Conservation (phyloP, 176 grass and related monocot species). For the Olyra latifolia region DNA sequence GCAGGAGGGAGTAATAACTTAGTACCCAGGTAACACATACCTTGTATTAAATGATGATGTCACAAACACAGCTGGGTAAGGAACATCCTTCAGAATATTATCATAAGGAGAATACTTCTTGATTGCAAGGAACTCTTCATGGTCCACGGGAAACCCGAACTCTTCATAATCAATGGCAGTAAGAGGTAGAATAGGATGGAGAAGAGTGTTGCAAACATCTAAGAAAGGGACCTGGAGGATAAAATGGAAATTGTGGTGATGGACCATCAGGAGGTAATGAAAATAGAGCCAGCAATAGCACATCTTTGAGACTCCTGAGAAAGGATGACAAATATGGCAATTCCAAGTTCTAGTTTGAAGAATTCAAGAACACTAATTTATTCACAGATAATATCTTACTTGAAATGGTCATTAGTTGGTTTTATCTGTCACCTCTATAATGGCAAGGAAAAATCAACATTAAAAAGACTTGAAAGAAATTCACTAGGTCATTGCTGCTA, state of each 20-base stretch:
- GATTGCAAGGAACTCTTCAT: slow-evolving; percentile 88
- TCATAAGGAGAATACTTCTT: slow-evolving; percentile 94
- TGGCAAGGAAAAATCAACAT: slow-evolving; percentile 6
- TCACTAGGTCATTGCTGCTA: neutral
- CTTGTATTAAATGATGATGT: slow-evolving; percentile 93
- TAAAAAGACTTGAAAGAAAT: neutral
- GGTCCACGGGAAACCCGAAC: slow-evolving; percentile 84
- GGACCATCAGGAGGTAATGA: neutral
- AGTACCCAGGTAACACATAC: slow-evolving; percentile 26
- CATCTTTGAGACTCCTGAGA: neutral
- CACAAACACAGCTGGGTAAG: slow-evolving; percentile 90
- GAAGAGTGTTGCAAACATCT: slow-evolving; percentile 91
- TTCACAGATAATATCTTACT: neutral
- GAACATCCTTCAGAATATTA: slow-evolving; percentile 81
- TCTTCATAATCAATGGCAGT: slow-evolving; percentile 94
- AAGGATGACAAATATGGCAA: neutral
- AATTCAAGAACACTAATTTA: slow-evolving; percentile 2
- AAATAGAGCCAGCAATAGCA: slow-evolving; percentile 13
- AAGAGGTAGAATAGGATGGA: slow-evolving; percentile 86
- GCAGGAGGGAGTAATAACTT: neutral
- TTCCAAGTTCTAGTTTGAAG: neutral
- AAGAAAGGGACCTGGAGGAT: slow-evolving; percentile 82
- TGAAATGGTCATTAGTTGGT: neutral
- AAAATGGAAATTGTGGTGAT: slow-evolving; percentile 19
- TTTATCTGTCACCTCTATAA: neutral